Conservation (phyloP, 176 grass and related monocot genomes). For the Bolboschoenus planiculmis region DNA sequence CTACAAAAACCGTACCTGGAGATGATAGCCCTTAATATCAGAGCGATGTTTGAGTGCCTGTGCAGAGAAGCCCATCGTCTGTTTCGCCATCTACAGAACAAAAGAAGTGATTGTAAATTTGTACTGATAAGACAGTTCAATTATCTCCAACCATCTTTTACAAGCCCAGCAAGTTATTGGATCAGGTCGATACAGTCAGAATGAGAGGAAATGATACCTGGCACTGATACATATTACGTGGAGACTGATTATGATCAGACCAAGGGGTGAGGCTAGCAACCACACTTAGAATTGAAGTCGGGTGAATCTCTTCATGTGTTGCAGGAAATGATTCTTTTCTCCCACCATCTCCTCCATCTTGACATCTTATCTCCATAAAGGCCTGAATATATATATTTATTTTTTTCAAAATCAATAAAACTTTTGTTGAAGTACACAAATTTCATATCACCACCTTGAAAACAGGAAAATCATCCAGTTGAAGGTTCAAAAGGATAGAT, state of each 20-base stretch:
- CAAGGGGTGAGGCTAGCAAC: conserved; percentile 96
- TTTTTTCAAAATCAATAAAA: conserved; percentile 16
- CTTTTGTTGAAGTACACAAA: neutral
- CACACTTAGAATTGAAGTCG: conserved; percentile 86
- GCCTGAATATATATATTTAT: conserved; percentile 66
- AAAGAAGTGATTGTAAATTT: conserved; percentile 12
- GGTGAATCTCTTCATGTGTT: conserved; percentile 96
- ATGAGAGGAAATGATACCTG: conserved; percentile 46
- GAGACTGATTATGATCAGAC: conserved; percentile 98
- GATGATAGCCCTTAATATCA: conserved; percentile 84
- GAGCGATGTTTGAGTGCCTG: conserved; percentile 78
- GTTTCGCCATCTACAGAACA: conserved; percentile 79
- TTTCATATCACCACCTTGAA: neutral
- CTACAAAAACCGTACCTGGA: conserved; percentile 59
- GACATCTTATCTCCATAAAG: conserved; percentile 96
- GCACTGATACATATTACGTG: conserved; percentile 98
- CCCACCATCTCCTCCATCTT: conserved; percentile 87
- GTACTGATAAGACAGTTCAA: neutral
- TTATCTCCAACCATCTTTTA: conserved; percentile 3
- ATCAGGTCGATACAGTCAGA: neutral
- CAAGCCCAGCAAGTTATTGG: neutral
- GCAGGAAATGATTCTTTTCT: conserved; percentile 59
- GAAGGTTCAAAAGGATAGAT: neutral
- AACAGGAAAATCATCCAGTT: neutral
- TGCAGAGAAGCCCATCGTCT: conserved; percentile 92